Percentiles rank a stretch among this genome's conserved stretches.
These are phyloP conservation scores for Cercospora sp. DNA, from an alignment of 2,329 filamentous ascomycete species.

Conservation along the genomic window DNA sequence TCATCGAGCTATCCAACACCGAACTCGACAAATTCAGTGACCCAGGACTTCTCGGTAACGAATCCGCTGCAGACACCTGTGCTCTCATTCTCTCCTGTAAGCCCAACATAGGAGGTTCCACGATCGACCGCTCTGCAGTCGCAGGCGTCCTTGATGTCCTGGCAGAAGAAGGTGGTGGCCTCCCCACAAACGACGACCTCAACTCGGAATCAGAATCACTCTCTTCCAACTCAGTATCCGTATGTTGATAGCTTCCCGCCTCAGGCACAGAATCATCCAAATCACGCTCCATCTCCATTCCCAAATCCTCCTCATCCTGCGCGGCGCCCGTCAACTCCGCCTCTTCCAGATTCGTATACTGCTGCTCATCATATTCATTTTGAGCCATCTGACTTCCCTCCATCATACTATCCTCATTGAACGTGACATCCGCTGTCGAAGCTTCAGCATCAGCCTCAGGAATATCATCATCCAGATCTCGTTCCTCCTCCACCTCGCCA, in stretches of 20 bases:
- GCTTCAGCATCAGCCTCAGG: constrained; percentile 60
- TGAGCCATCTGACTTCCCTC: constrained; percentile 48
- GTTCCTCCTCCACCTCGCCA: constrained; percentile 49
- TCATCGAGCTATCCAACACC: constrained; percentile 39
- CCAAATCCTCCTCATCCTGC: constrained; percentile 51
- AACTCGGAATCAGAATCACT: constrained; percentile 33
- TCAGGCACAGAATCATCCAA: constrained; percentile 55
- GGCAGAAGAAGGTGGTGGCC: neutral
- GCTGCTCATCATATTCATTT: constrained; percentile 43
- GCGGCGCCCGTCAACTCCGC: constrained; percentile 49
- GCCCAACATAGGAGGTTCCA: constrained; percentile 18
- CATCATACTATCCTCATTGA: constrained; percentile 52
- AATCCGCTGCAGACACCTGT: constrained; percentile 34
- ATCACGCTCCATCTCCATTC: constrained; percentile 37
- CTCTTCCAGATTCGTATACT: constrained; percentile 49
- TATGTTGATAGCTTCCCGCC: constrained; percentile 56
- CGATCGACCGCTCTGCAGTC: constrained; percentile 13
- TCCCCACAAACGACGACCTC: constrained; percentile 32
- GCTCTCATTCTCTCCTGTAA: constrained; percentile 36
- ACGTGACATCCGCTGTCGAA: constrained; percentile 50
- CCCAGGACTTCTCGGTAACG: constrained; percentile 36
- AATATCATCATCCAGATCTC: constrained; percentile 62
- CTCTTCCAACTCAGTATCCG: constrained; percentile 54
- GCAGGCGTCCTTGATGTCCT: constrained; percentile 16
- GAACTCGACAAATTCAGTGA: constrained; percentile 39